Evolutionary conservation across 768 basidiomycete species (phyloP).

Genomic region (Tulasnella sp.): DNA sequence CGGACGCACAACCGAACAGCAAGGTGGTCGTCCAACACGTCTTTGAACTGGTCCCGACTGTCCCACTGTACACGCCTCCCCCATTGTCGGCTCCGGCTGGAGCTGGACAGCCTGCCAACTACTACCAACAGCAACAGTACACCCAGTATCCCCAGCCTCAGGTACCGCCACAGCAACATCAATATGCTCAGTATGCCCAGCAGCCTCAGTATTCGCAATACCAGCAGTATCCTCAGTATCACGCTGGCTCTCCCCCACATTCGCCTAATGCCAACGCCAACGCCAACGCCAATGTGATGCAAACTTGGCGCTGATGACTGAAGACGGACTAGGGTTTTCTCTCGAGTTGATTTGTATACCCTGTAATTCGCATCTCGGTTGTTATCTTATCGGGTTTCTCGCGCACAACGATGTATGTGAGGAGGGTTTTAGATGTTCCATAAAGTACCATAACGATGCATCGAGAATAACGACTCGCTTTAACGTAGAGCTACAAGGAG

Average conservation of each 20-base stretch:
- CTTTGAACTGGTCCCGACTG: constrained; percentile 60
- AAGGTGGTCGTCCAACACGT: constrained; percentile 39
- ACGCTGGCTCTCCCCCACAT: constrained; percentile 27
- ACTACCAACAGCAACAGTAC: constrained; percentile 1
- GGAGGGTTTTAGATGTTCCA: not conserved
- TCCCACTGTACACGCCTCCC: constrained; percentile 56
- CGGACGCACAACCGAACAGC: constrained; percentile 45
- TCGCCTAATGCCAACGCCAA: not conserved
- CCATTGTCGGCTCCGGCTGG: constrained; percentile 14
- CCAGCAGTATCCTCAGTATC: not conserved
- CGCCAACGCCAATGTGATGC: not conserved
- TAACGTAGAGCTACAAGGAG: constrained; percentile 12
- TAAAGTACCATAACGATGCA: constrained; percentile 8
- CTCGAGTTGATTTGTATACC: not conserved
- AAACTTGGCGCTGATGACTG: not conserved
- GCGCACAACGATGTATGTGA: not conserved
- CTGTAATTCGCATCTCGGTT: not conserved
- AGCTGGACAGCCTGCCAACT: not conserved
- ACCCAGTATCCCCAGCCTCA: not conserved
- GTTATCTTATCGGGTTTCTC: not conserved
- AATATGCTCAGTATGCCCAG: not conserved
- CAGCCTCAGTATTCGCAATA: not conserved
- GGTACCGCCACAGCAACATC: not conserved
- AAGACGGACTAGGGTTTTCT: not conserved
- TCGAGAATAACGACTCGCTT: constrained; percentile 2